Percentiles rank a stretch among this genome's conserved stretches.
phyloP scores from a whole-genome alignment of 2,329 filamentous ascomycete species.

The Botrytis tulipae region DNA sequence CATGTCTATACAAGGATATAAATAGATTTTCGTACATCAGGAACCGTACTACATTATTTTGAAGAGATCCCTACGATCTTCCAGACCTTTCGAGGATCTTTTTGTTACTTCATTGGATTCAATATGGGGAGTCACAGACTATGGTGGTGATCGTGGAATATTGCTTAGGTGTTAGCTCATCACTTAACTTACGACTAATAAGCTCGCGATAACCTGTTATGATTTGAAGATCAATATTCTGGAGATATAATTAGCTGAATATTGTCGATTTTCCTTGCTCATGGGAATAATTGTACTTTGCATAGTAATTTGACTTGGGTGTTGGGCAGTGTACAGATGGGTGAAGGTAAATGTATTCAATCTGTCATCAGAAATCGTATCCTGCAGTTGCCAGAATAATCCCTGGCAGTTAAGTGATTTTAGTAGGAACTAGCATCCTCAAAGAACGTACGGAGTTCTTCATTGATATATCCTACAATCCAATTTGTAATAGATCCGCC shows the following conservation, averaged over 20 bases:
- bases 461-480: too few relatives aligned
- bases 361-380: neutral
- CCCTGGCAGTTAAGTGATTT: too few relatives aligned
- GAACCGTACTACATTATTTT: fast-evolving
- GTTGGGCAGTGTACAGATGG: neutral
- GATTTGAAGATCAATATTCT: neutral
- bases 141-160: neutral
- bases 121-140: neutral
- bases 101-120: neutral
- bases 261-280: neutral
- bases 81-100: neutral
- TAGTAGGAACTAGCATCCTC: too few relatives aligned
- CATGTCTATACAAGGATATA: neutral
- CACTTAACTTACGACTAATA: neutral
- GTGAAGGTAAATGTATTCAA: neutral
- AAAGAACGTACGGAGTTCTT: too few relatives aligned
- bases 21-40: neutral
- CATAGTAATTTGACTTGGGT: neutral
- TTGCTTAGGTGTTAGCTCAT: neutral
- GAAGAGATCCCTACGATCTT: neutral
- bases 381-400: too few relatives aligned
- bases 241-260: neutral
- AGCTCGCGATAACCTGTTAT: neutral
- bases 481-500: too few relatives aligned
- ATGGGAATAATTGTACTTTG: neutral